Evolutionary conservation across 1,284 basidiomycete species (phyloP).

Genomic region (Trametes polyzona): DNA sequence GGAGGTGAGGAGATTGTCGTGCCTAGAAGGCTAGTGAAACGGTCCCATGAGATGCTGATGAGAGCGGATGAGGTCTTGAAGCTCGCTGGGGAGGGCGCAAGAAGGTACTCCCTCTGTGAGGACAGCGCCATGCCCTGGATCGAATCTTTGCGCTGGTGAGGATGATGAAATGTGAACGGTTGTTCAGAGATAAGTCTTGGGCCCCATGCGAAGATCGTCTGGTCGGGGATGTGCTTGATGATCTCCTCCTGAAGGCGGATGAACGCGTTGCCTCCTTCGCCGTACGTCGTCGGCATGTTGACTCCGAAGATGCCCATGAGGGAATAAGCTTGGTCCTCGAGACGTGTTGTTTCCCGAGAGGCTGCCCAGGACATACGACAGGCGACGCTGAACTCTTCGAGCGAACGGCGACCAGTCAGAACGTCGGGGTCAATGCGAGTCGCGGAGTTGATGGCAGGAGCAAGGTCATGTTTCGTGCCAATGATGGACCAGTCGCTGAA

Average conservation of each 20-base stretch:
- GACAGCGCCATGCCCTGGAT: background rate
- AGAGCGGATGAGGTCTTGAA: slow-evolving; percentile 10
- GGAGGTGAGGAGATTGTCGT: background rate
- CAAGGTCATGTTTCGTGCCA: slow-evolving; percentile 13
- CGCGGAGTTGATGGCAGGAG: background rate
- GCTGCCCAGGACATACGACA: slow-evolving; percentile 18
- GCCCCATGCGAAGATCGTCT: slow-evolving; percentile 18
- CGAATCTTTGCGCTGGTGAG: background rate
- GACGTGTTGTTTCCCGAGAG: background rate
- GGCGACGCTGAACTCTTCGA: slow-evolving; percentile 8
- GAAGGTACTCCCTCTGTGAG: background rate
- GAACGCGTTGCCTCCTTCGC: slow-evolving; percentile 14
- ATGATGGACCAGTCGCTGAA: background rate
- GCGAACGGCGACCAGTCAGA: background rate
- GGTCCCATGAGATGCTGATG: background rate
- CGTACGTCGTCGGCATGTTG: slow-evolving; percentile 11
- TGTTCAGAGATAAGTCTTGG: background rate
- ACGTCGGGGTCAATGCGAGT: slow-evolving; percentile 2
- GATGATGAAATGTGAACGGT: background rate
- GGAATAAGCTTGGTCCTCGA: slow-evolving; percentile 16
- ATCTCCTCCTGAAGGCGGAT: slow-evolving; percentile 14
- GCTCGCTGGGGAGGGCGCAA: slow-evolving; percentile 10
- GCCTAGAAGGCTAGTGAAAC: background rate
- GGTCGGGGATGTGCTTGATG: slow-evolving; percentile 12
- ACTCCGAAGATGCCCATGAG: slow-evolving; percentile 16